Conservation (phyloP, 257 asterid species). For the Nyctanthes arbortristis region DNA sequence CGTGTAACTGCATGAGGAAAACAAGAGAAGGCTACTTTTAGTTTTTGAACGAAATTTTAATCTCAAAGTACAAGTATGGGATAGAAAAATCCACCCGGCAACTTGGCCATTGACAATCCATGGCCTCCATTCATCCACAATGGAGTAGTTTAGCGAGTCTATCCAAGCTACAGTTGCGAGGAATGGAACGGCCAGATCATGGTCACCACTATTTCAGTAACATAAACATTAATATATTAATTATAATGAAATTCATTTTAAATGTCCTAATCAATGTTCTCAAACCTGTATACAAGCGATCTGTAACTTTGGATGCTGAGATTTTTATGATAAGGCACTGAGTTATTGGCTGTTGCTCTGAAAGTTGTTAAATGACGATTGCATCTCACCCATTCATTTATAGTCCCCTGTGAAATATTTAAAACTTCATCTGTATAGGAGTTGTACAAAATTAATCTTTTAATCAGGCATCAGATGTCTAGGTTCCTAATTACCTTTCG, state of each 20-base stretch:
- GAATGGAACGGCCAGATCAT: slow-evolving; percentile 36
- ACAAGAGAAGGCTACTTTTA: neutral
- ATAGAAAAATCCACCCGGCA: slow-evolving; percentile 35
- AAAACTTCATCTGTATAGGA: slow-evolving; percentile 7
- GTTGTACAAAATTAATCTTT: too few relatives aligned
- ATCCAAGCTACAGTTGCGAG: slow-evolving; percentile 53
- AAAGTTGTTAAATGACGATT: slow-evolving; percentile 15
- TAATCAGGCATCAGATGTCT: slow-evolving; percentile 3
- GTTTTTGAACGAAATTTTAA: neutral
- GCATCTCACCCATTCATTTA: slow-evolving; percentile 29
- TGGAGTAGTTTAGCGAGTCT: slow-evolving; percentile 37
- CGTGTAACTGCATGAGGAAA: slow-evolving; percentile 27
- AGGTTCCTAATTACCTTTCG: slow-evolving; percentile 28
- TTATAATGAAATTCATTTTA: neutral
- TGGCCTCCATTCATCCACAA: slow-evolving; percentile 40
- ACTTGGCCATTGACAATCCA: slow-evolving; percentile 43
- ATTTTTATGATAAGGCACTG: slow-evolving; percentile 24
- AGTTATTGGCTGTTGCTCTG: neutral
- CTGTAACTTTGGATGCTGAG: slow-evolving; percentile 35
- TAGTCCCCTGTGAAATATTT: slow-evolving; percentile 18
- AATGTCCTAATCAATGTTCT: neutral
- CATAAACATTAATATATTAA: neutral
- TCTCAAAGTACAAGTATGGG: neutral
- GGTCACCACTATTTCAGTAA: slow-evolving; percentile 44
- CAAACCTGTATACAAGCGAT: slow-evolving; percentile 38